Evolutionary conservation across 345 rosid genomes (phyloP).

Genomic region (Trapa bicornis): DNA sequence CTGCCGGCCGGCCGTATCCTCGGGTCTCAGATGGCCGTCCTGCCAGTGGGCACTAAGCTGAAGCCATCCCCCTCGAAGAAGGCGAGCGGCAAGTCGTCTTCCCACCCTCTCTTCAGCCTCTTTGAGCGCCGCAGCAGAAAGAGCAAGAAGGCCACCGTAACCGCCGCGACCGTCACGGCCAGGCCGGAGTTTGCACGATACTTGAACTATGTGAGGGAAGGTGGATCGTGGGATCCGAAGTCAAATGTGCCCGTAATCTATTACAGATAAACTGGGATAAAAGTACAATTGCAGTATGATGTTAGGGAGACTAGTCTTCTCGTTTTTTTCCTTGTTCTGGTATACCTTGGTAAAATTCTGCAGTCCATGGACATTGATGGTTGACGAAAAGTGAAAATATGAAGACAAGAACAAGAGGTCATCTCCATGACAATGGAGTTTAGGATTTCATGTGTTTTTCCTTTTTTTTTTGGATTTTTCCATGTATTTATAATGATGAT

Average conservation of each 20-base stretch:
- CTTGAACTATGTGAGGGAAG: constrained; percentile 59
- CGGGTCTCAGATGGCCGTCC: constrained; percentile 12
- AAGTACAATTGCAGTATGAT: neutral
- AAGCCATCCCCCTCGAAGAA: constrained; percentile 21
- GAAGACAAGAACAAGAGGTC: no score
- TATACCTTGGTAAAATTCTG: no score
- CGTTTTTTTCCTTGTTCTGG: no score
- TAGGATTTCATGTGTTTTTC: no score
- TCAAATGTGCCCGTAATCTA: constrained; percentile 40
- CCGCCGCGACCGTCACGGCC: constrained; percentile 21
- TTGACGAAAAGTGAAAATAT: no score
- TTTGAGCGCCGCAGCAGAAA: constrained; percentile 29
- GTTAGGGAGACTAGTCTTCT: no score
- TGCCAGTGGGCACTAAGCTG: neutral
- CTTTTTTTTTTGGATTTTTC: no score
- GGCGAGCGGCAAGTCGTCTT: constrained; percentile 12
- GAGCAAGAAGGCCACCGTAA: constrained; percentile 26
- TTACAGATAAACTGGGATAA: constrained; percentile 15
- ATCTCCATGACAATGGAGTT: no score
- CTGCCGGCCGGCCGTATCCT: constrained; percentile 26
- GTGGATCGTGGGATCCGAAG: constrained; percentile 48
- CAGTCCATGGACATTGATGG: no score
- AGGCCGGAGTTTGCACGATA: constrained; percentile 63
- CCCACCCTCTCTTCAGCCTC: constrained; percentile 50
- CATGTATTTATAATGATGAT: no score